Base-by-base conservation (phyloP, 768 basidiomycete genomes). In the Tricholomella constricta region DNA sequence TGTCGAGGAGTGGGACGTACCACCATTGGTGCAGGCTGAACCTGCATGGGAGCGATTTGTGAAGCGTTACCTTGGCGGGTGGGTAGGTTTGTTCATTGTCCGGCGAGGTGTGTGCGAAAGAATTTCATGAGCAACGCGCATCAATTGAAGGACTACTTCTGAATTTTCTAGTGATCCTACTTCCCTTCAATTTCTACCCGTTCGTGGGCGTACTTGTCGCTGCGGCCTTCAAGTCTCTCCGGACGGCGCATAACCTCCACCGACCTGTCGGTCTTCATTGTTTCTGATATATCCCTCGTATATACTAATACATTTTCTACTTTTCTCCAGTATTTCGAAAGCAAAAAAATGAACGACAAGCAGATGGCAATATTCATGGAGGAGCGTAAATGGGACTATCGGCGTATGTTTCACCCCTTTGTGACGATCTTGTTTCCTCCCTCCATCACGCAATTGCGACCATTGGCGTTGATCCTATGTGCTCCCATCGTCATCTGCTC, bases 321-420 rank as follows among this genome's bases (percentile, higher is more conserved):
- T 11, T 26, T n/a, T 51, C 1, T 14, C 10, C 63, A 93, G 83
- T 96, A 96, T 63, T 98, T 93, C 55, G 79, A 85, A 48, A 72
- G 85, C 1, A 98, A 98, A 70, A 82, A 81, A 45, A 94, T 98
- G 94, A 78, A 83, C 0, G 69, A 77, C 6, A 69, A 78, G 20
- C 84, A 95, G 61, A 70, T 81, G 4, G 84, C 84, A 2, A 72
- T 87, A 1, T 98, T 91, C 70, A 80, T 95, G 52, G 89, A 93
- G 62, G 94, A 96, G 66, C 82, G 89, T 12, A 93, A 89, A 63
- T 91, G 92, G 89, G 88, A 91, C 56, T 95, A 96, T 61, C 76
- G 87, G 61, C 61, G 91, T 91, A 59, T 29, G 78, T 66, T 32
- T 32, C 31, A 4, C 14, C 31, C 14, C 14, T 10, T 32, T 32